Conservation (phyloP, 768 basidiomycete species). For the Ephemerocybe angulata region DNA sequence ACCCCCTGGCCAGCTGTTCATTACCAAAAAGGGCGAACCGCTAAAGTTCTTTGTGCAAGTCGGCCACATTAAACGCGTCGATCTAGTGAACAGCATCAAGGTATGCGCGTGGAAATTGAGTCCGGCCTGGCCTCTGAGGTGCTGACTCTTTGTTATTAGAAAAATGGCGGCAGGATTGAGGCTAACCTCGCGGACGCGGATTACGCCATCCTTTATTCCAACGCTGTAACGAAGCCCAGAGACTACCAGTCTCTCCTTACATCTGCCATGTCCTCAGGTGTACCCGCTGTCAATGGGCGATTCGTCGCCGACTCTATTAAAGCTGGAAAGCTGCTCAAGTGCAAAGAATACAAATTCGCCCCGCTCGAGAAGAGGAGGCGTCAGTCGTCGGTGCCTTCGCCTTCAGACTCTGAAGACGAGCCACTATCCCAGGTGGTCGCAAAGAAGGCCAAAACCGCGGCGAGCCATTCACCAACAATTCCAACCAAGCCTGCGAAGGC, state of each 20-base stretch:
- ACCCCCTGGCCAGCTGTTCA: neutral
- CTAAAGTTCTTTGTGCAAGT: constrained; percentile 65
- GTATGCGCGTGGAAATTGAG: constrained; percentile 29
- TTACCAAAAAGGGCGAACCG: constrained; percentile 34
- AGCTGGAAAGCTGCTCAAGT: constrained; percentile 41
- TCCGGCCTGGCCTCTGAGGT: neutral
- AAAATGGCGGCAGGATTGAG: constrained; percentile 60
- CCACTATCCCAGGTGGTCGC: neutral
- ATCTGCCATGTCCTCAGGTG: constrained; percentile 32
- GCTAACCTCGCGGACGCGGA: constrained; percentile 53
- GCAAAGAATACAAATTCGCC: constrained; percentile 43
- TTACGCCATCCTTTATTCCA: constrained; percentile 54
- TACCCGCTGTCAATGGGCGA: constrained; percentile 45
- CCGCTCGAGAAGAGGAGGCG: constrained; percentile 19
- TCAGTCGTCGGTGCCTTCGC: neutral
- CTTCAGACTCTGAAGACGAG: constrained; percentile 2
- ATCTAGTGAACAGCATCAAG: constrained; percentile 56
- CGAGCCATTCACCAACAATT: no score
- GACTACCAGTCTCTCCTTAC: constrained; percentile 30
- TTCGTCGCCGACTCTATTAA: constrained; percentile 55
- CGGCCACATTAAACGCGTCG: constrained; percentile 53
- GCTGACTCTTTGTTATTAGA: constrained; percentile 35
- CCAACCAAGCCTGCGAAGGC: no score
- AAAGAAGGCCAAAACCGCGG: no score
- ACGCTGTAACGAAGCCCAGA: constrained; percentile 43